phyloP scores from a whole-genome alignment of 805 yeast species.

The Teunomyces cretensis region DNA sequence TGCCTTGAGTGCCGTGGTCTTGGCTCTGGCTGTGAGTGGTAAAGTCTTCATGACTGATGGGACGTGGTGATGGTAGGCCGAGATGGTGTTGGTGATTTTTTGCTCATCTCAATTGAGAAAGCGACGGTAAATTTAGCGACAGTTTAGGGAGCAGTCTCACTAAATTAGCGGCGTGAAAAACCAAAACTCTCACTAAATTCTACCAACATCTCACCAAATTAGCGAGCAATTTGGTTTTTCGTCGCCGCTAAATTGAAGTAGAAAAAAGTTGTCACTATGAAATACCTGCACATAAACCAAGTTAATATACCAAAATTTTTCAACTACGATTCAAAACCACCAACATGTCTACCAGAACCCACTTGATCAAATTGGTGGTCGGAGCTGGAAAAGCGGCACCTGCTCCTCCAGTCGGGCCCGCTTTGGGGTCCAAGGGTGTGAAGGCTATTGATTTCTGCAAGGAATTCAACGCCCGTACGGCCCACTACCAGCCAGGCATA shows the following conservation, averaged over 20 bases:
- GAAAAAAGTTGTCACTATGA: background rate
- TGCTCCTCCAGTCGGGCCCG: conserved; percentile 99
- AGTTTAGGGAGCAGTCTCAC: no score
- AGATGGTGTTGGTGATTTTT: background rate
- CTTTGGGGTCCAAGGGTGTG: conserved; percentile 96
- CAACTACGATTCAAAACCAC: background rate
- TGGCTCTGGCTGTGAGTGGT: conserved; percentile 50
- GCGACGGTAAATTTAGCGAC: no score
- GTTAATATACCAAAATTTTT: conserved; percentile 1
- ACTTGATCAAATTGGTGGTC: conserved; percentile 82
- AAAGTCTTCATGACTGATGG: conserved; percentile 12
- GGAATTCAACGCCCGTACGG: conserved; percentile 96
- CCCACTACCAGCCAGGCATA: conserved; percentile 77
- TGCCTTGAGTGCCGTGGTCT: conserved; percentile 71
- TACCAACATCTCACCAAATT: background rate
- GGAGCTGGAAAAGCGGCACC: conserved; percentile 99
- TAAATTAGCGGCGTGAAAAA: background rate
- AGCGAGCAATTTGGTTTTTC: no score
- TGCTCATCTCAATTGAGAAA: background rate
- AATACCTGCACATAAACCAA: background rate
- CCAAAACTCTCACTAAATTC: background rate
- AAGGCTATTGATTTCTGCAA: conserved; percentile 98
- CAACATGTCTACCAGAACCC: conserved; percentile 49
- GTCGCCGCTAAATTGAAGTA: no score
- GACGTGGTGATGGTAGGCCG: background rate